Evolutionary conservation across 345 rosid genomes (phyloP), one percentile per base, ranked within the genome.

Genomic region (Lagerstroemia speciosa): DNA sequence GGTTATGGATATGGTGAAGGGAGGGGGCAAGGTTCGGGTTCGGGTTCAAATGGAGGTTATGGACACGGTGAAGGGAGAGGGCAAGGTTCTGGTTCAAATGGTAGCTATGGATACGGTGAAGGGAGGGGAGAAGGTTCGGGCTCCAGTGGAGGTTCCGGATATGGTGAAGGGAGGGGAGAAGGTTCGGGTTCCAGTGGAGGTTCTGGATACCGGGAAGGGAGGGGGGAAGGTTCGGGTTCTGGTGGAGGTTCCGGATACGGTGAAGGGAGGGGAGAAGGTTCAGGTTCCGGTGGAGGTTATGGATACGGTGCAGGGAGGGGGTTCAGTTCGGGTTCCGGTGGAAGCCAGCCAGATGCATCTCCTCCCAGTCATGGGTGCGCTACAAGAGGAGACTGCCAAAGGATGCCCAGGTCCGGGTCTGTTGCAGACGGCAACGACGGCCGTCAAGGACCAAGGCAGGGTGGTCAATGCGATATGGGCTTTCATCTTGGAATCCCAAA

Each of bases 171-270:
- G 20, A 16, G 33, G 7, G 75, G 74, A 5, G 12, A 29, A 0
- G 66, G 72, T 27, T 60, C 30, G 6, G 77, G 74, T 3, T 30
- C n/a, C 20, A 81, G 72, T 3, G 19, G 19, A 8, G 76, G 72
- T 3, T 34, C 8, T 61, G 74, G 75, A 2, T 3, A 8, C 53
- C 69, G 70, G 3, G 41, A 24, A 9, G 82, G 82, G 0, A 14
- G 5, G 32, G 83, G 76, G 15, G 55, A n/a, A 20, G 80, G 78
- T 27, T 70, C 61, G 12, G 72, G 32, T 29, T 69, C 72, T 30
- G 38, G 66, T 55, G 70, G 55, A 8, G 77, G 77, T n/a, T 17
- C 62, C 46, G 81, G 84, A 19, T 30, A 4, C 58, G 84, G 82
- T 37, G 50, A 41, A 40, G 82, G 82, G 1, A 62, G n/a, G 12